Evolutionary conservation across 2,329 filamentous ascomycete species (phyloP).

Genomic region (Coccinonectria pachysandricola): DNA sequence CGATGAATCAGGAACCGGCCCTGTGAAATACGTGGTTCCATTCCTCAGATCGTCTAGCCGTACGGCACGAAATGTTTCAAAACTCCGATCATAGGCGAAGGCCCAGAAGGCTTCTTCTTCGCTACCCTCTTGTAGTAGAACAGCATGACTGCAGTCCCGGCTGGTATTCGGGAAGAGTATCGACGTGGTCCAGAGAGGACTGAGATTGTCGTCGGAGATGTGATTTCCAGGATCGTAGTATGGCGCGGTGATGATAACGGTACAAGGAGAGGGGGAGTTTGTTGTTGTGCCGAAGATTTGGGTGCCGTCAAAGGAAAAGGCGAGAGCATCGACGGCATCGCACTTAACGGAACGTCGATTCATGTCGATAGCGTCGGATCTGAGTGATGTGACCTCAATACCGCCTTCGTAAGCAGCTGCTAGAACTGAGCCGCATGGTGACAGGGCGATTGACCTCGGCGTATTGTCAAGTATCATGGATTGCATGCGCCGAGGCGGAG

Average conservation of each 20-base stretch:
- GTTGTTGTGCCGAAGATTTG: conserved; percentile 69
- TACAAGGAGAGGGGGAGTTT: conserved; percentile 52
- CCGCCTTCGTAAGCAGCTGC: conserved; percentile 78
- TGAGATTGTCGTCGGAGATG: conserved; percentile 56
- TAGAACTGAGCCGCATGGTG: conserved; percentile 70
- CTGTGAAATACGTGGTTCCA: conserved; percentile 70
- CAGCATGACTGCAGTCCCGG: conserved; percentile 66
- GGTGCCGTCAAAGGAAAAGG: conserved; percentile 68
- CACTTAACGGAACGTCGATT: conserved; percentile 71
- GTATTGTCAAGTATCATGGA: conserved; percentile 69
- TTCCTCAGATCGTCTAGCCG: conserved; percentile 64
- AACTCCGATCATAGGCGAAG: conserved; percentile 66
- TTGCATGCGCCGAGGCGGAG: conserved; percentile 59
- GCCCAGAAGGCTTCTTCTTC: conserved; percentile 63
- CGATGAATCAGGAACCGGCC: conserved; percentile 45
- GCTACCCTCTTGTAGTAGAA: conserved; percentile 51
- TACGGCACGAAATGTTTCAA: conserved; percentile 69
- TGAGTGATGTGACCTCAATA: conserved; percentile 77
- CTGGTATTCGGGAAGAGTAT: conserved; percentile 78
- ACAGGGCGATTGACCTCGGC: conserved; percentile 68
- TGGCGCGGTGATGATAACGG: conserved; percentile 68
- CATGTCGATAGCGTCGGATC: conserved; percentile 49
- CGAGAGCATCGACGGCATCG: conserved; percentile 60
- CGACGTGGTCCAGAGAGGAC: conserved; percentile 74
- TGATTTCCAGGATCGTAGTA: conserved; percentile 65